A percentile compares a stretch with the other conserved stretches of the same genome.
phyloP scores from a whole-genome alignment of 1,139 yeast genomes.

The Scheffersomyces insectosa region DNA sequence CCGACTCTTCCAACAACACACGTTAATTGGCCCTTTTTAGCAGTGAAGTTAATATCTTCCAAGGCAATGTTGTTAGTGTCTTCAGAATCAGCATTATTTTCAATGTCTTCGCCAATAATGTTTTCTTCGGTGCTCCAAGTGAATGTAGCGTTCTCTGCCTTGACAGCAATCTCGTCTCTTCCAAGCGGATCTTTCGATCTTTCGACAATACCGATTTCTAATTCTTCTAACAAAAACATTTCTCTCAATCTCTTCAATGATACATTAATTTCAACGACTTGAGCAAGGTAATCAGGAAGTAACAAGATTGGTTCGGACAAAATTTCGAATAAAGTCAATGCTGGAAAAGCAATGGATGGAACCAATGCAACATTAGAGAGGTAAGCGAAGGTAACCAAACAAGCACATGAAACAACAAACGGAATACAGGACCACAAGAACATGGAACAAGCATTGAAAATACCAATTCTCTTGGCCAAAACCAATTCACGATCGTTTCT shows the following conservation, averaged over 20 bases:
- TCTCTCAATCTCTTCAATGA: slow-evolving; percentile 34
- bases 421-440: slow-evolving; percentile 43
- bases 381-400: slow-evolving; percentile 28
- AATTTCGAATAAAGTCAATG: slow-evolving; percentile 36
- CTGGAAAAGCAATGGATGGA: slow-evolving; percentile 42
- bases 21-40: slow-evolving; percentile 25
- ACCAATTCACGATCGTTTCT: slow-evolving; percentile 39
- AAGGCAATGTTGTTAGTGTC: slow-evolving; percentile 16
- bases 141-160: slow-evolving; percentile 13
- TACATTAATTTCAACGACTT: slow-evolving; percentile 32
- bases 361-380: slow-evolving; percentile 27
- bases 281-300: slow-evolving; percentile 32
- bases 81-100: slow-evolving; percentile 3
- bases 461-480: slow-evolving; percentile 30
- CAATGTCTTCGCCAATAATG: slow-evolving; percentile 11
- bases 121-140: slow-evolving; percentile 11
- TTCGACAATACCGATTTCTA: slow-evolving; percentile 20
- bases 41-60: slow-evolving; percentile 19
- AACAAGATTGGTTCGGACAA: slow-evolving; percentile 36
- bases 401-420: slow-evolving; percentile 35
- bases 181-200: slow-evolving; percentile 13
- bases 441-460: slow-evolving; percentile 29
- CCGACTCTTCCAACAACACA: slow-evolving; percentile 33
- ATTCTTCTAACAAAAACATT: slow-evolving; percentile 35
- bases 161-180: slow-evolving; percentile 8